A percentile compares a stretch with the other conserved stretches of the same genome.
phyloP scores from a whole-genome alignment of 495 filamentous ascomycete species.

The Diplogelasinospora grovesii region DNA sequence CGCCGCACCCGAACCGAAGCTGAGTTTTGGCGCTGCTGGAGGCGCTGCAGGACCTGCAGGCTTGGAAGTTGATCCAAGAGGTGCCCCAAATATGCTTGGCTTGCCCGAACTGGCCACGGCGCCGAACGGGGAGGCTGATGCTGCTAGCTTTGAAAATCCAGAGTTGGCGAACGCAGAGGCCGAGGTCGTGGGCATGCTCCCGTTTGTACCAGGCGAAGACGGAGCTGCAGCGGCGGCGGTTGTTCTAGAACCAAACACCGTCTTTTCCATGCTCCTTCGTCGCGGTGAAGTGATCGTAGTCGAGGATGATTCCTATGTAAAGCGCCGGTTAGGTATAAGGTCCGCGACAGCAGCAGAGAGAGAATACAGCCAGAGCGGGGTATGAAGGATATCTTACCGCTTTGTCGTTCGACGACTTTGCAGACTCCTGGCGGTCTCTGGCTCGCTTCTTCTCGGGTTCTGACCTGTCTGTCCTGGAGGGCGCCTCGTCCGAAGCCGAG shows the following conservation, averaged over 20 bases:
- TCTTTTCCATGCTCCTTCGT: no score
- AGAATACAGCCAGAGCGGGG: no score
- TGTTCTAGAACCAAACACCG: no score
- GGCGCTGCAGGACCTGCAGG: conserved; percentile 13
- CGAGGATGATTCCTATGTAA: no score
- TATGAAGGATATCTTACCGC: conserved; percentile 15
- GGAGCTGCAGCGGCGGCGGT: no score
- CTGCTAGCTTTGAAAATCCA: conserved; percentile 45
- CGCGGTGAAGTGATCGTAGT: no score
- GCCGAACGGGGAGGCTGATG: conserved; percentile 37
- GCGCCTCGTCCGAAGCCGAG: conserved; percentile 27
- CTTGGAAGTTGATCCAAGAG: conserved; percentile 20
- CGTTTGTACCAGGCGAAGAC: no score
- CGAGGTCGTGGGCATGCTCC: conserved; percentile 25
- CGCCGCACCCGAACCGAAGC: conserved; percentile 21
- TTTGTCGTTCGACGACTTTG: conserved; percentile 14
- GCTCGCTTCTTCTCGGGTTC: conserved; percentile 53
- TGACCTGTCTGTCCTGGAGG: conserved; percentile 29
- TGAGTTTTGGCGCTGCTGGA: conserved; percentile 24
- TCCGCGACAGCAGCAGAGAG: no score
- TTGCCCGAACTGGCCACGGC: conserved; percentile 24
- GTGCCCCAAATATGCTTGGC: conserved; percentile 32
- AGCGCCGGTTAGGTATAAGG: no score
- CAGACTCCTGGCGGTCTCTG: conserved; percentile 31
- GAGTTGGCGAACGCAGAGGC: conserved; percentile 43